A percentile compares a stretch with the other conserved stretches of the same genome.
Conservation (phyloP, 2,329 filamentous ascomycete species). For the Fusarium sacchari region DNA sequence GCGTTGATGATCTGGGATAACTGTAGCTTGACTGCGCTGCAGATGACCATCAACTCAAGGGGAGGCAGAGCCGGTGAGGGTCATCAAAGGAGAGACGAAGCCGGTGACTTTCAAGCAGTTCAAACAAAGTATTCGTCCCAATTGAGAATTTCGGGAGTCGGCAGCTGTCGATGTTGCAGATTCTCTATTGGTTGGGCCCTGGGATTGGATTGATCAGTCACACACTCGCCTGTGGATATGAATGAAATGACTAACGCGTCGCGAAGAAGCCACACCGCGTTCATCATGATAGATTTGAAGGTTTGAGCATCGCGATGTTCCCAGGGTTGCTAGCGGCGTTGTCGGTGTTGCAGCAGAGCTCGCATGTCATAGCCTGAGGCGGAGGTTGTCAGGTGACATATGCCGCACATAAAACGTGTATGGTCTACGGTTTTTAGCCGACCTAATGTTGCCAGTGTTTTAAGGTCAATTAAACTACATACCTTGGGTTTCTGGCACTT, state of each 20-base stretch:
- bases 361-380: neutral
- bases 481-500: neutral
- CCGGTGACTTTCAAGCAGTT: rapidly evolving
- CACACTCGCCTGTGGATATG: neutral
- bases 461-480: rapidly evolving
- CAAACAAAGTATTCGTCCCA: rapidly evolving
- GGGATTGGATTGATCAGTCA: neutral
- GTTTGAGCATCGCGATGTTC: neutral
- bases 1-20: too few species aligned
- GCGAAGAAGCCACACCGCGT: rapidly evolving
- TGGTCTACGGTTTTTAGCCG: neutral
- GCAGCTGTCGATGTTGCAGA: neutral
- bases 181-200: neutral
- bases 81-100: neutral
- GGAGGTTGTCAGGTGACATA: neutral
- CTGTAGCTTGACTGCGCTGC: rapidly evolving
- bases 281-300: rapidly evolving
- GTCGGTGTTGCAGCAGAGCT: neutral
- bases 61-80: neutral
- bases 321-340: neutral
- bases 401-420: rapidly evolving
- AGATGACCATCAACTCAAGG: neutral
- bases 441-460: rapidly evolving
- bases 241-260: neutral
- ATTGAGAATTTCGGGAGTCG: neutral